Conservation (phyloP, 495 filamentous ascomycete genomes). For the Penicillium diatomitis region DNA sequence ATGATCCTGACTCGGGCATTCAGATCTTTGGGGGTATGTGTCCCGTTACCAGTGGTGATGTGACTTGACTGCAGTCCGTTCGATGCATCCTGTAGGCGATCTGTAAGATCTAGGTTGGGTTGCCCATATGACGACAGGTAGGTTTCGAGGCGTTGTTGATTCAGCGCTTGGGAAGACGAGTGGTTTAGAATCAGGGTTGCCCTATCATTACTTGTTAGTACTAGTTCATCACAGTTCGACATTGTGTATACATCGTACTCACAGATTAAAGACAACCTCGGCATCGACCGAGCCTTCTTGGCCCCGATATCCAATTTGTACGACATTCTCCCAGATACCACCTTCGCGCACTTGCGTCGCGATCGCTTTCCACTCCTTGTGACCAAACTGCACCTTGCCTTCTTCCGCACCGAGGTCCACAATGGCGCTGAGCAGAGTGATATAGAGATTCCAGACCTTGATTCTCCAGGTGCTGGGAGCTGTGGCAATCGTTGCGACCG, state of each 20-base stretch:
- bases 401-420: slow-evolving; percentile 83
- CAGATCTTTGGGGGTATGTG: slow-evolving; percentile 70
- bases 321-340: slow-evolving; percentile 85
- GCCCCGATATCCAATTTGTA: slow-evolving; percentile 74
- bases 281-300: slow-evolving; percentile 84
- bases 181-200: slow-evolving; percentile 83
- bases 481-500: slow-evolving; percentile 58
- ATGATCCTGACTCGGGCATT: slow-evolving; percentile 74
- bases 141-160: slow-evolving; percentile 79
- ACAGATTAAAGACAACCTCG: slow-evolving; percentile 92
- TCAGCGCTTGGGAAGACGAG: slow-evolving; percentile 68
- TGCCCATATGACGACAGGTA: slow-evolving; percentile 73
- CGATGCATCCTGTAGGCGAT: slow-evolving; percentile 40
- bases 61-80: slow-evolving; percentile 13
- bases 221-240: too few relatives aligned
- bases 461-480: slow-evolving; percentile 71
- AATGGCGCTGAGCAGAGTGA: slow-evolving; percentile 84
- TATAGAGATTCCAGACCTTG: slow-evolving; percentile 95
- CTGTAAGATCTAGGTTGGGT: slow-evolving; percentile 58
- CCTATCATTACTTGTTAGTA: slow-evolving; percentile 29
- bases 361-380: slow-evolving; percentile 70
- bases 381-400: slow-evolving; percentile 78
- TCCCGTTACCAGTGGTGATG: slow-evolving; percentile 43
- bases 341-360: slow-evolving; percentile 76
- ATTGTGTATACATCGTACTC: slow-evolving; percentile 16